Evolutionary conservation across 1,139 yeast species (phyloP).

Genomic region (Hansenula lynferdii): DNA sequence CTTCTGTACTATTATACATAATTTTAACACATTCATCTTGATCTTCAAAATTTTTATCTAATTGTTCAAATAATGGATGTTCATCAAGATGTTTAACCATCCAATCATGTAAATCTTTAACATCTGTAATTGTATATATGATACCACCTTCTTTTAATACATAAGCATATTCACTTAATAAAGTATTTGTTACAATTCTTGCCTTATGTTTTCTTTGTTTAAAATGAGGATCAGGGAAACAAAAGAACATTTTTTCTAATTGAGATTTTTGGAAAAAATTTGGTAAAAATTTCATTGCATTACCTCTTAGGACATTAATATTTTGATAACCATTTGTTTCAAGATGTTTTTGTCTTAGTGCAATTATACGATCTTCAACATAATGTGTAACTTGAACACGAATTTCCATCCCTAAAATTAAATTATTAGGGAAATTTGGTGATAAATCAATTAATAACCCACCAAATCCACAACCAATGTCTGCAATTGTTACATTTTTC

Average conservation of each 20-base stretch:
- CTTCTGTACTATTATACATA: constrained; percentile 92
- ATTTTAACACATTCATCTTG: constrained; percentile 76
- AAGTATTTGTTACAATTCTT: constrained; percentile 84
- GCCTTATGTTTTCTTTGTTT: constrained; percentile 97
- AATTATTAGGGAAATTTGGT: constrained; percentile 64
- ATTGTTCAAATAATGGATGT: constrained; percentile 87
- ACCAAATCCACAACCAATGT: constrained; percentile 97
- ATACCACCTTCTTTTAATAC: constrained; percentile 85
- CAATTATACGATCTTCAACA: constrained; percentile 92
- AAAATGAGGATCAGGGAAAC: constrained; percentile 99
- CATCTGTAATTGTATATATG: constrained; percentile 93
- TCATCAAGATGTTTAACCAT: constrained; percentile 88
- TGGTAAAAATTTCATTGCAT: constrained; percentile 96
- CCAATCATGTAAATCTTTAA: constrained; percentile 90
- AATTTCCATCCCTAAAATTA: constrained; percentile 93
- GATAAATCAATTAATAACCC: constrained; percentile 82
- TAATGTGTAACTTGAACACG: constrained; percentile 96
- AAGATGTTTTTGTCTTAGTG: constrained; percentile 55
- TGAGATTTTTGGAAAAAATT: constrained; percentile 83
- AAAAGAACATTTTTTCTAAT: constrained; percentile 87
- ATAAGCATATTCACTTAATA: constrained; percentile 88
- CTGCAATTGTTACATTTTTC: constrained; percentile 80
- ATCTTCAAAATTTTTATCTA: constrained; percentile 73
- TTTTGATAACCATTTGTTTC: constrained; percentile 53
- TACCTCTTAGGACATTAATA: constrained; percentile 86